These are phyloP conservation scores for Alnus rubra DNA, from an alignment of 306 rosid species.

Conservation along the genomic window DNA sequence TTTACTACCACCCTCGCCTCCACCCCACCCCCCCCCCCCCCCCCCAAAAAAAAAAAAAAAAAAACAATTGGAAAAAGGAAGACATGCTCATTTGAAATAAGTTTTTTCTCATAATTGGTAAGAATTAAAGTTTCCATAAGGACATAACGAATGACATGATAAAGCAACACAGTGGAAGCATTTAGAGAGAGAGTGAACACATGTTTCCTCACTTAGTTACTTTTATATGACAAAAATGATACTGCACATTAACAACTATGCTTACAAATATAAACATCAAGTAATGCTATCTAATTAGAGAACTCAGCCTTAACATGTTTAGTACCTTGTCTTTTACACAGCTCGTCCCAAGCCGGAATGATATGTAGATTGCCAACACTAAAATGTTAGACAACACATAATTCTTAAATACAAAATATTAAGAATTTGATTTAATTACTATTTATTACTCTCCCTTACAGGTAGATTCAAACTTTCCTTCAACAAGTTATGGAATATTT, in stretches of 20 bases:
- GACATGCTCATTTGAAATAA: background rate
- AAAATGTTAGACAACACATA: too few relatives aligned
- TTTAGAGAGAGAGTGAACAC: background rate
- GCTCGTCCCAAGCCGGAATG: background rate
- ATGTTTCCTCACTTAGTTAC: background rate
- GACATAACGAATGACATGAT: background rate
- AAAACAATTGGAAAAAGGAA: background rate
- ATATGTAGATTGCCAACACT: background rate
- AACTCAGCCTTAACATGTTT: background rate
- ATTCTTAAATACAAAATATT: too few relatives aligned
- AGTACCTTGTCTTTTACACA: background rate
- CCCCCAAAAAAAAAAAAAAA: background rate
- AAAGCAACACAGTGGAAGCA: background rate
- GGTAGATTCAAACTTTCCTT: too few relatives aligned
- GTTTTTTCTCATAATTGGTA: background rate
- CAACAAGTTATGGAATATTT: too few relatives aligned
- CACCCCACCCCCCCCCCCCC: too few relatives aligned
- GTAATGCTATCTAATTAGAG: background rate
- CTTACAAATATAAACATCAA: background rate
- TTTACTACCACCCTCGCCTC: too few relatives aligned
- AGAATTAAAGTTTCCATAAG: background rate
- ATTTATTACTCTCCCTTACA: too few relatives aligned
- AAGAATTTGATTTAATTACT: too few relatives aligned
- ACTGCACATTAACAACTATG: background rate
- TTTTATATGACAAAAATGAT: background rate